These are phyloP conservation scores for Alectoria sarmentosa DNA, from an alignment of 495 filamentous ascomycete genomes.

Conservation along the genomic window DNA sequence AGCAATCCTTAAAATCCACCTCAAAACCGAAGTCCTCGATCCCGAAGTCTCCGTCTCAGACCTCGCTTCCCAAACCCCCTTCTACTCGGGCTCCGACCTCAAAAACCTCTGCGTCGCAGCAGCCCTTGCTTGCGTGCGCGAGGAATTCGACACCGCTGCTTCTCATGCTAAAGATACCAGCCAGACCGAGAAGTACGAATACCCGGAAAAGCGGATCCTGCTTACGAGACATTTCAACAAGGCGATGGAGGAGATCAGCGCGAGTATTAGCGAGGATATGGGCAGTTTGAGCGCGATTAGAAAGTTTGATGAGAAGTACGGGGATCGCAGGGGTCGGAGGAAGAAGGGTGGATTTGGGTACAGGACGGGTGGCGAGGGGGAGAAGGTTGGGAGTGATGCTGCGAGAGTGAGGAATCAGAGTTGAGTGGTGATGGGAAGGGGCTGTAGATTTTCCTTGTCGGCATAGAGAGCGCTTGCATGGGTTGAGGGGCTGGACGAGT, in stretches of 20 bases:
- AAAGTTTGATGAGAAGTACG: conserved; percentile 96
- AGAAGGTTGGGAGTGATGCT: conserved; percentile 30
- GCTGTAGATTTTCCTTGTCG: neutral
- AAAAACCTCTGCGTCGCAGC: conserved; percentile 92
- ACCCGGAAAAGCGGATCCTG: conserved; percentile 61
- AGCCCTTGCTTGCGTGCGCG: conserved; percentile 78
- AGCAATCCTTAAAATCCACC: conserved; percentile 76
- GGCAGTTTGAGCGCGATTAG: conserved; percentile 71
- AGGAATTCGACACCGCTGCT: conserved; percentile 62
- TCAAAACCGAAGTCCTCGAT: conserved; percentile 69
- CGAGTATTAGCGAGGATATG: conserved; percentile 95
- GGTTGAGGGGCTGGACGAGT: neutral
- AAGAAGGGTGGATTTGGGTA: conserved; percentile 64
- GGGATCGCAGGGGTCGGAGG: conserved; percentile 69
- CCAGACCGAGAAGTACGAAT: conserved; percentile 42
- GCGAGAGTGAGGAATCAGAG: conserved; percentile 32
- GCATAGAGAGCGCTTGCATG: neutral
- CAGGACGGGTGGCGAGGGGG: conserved; percentile 38
- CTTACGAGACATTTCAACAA: conserved; percentile 67
- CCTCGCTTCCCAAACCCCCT: conserved; percentile 67
- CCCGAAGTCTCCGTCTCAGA: conserved; percentile 58
- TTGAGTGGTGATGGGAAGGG: neutral
- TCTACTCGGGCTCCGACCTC: conserved; percentile 95
- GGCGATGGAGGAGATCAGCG: conserved; percentile 82
- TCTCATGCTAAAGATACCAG: conserved; percentile 33